A percentile compares a stretch with the other conserved stretches of the same genome.
phyloP scores from a whole-genome alignment of 768 basidiomycete genomes.

The Tylopilus felleus region DNA sequence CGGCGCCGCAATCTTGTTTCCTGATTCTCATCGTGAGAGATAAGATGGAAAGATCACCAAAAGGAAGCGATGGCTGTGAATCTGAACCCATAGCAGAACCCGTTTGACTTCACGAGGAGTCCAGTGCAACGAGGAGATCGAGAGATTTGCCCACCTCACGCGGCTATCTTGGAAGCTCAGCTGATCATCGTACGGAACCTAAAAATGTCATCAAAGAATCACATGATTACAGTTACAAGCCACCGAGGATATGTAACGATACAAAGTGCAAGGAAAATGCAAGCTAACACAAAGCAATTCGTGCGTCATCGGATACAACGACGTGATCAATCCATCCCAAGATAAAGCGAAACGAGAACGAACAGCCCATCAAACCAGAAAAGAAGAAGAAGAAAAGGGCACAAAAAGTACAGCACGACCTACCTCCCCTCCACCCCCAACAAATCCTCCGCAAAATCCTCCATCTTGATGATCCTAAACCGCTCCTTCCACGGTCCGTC shows the following conservation, averaged over 20 bases:
- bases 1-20: not conserved
- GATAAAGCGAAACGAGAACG: not conserved
- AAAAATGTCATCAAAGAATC: not conserved
- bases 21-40: not conserved
- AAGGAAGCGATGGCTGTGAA: not conserved
- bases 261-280: conserved; percentile 8
- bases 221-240: not conserved
- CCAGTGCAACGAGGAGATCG: not conserved
- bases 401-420: not conserved
- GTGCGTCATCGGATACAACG: not conserved
- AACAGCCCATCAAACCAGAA: not conserved
- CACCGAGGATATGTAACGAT: conserved; percentile 3
- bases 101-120: not conserved
- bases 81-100: not conserved
- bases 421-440: conserved; percentile 40
- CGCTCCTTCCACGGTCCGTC: conserved; percentile 38
- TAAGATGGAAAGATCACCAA: not conserved
- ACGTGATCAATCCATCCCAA: not conserved
- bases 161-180: not conserved
- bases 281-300: conserved; percentile 7
- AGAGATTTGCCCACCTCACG: not conserved
- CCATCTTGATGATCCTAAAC: conserved; percentile 61
- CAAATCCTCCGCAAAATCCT: conserved; percentile 60
- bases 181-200: no score
- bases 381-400: not conserved